Evolutionary conservation across 2,329 filamentous ascomycete genomes (phyloP).

Genomic region (Mycosphaerella arachidis): DNA sequence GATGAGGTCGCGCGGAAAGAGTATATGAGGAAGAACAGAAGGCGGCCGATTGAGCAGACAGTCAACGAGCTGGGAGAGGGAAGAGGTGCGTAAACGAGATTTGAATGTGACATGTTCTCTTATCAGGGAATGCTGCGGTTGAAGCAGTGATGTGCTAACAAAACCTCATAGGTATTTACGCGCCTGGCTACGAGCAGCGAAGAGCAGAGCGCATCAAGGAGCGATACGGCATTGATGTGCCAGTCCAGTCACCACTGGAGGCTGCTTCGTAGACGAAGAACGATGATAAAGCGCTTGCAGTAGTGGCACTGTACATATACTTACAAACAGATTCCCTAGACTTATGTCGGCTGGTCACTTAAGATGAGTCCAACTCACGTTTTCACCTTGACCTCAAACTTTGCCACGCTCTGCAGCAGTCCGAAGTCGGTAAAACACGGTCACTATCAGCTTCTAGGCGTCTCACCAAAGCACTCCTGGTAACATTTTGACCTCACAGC

Average conservation of each 20-base stretch:
- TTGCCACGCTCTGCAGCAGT: not conserved
- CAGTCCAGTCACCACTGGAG: constrained; percentile 17
- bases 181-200: constrained; percentile 78
- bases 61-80: constrained; percentile 79
- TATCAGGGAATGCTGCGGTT: not conserved
- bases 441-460: not conserved
- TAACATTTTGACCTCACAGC: not conserved
- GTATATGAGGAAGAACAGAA: constrained; percentile 65
- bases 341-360: not conserved
- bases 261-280: constrained; percentile 2
- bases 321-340: constrained; percentile 1
- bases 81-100: constrained; percentile 57
- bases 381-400: not conserved
- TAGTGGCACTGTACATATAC: constrained; percentile 1
- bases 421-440: not conserved
- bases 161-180: constrained; percentile 62
- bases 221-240: constrained; percentile 80
- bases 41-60: constrained; percentile 73
- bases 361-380: not conserved
- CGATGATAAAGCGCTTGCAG: not conserved
- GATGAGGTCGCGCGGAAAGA: constrained; percentile 76
- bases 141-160: constrained; percentile 6
- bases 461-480: not conserved
- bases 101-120: not conserved
- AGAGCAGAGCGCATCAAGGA: constrained; percentile 76